A percentile compares a stretch with the other conserved stretches of the same genome.
Evolutionary conservation across 257 asterid species (phyloP).

Genomic region (Knoxia roxburghii): DNA sequence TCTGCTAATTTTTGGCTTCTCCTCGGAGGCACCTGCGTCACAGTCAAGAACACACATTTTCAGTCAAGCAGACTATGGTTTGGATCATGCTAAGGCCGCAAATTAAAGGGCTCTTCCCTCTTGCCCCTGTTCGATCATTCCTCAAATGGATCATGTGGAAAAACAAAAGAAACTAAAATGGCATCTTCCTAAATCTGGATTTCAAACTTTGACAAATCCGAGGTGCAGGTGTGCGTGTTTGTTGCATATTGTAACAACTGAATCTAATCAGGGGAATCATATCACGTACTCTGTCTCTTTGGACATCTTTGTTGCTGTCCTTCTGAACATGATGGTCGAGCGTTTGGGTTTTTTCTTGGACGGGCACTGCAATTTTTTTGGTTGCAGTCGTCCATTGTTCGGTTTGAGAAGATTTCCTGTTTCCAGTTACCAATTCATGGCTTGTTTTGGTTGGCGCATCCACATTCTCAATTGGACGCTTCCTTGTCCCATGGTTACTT

Average conservation of each 20-base stretch:
- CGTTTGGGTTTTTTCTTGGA: conserved; percentile 10
- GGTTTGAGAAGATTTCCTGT: background rate
- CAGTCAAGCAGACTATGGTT: background rate
- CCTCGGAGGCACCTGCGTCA: conserved; percentile 20
- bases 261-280: background rate
- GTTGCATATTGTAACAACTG: no score
- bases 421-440: background rate
- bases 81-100: no score
- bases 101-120: no score
- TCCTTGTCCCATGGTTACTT: conserved; percentile 15
- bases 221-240: no score
- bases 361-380: conserved; percentile 16
- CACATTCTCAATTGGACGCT: conserved; percentile 19
- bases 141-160: no score
- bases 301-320: conserved; percentile 2
- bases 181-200: no score
- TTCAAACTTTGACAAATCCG: no score
- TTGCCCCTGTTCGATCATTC: no score
- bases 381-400: conserved; percentile 13
- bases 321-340: background rate
- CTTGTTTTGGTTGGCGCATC: conserved; percentile 4
- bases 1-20: conserved; percentile 54
- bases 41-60: background rate
- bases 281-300: conserved; percentile 15
- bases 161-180: no score